Conservation (phyloP, 345 rosid genomes). For the Bruguiera gymnorhiza region DNA sequence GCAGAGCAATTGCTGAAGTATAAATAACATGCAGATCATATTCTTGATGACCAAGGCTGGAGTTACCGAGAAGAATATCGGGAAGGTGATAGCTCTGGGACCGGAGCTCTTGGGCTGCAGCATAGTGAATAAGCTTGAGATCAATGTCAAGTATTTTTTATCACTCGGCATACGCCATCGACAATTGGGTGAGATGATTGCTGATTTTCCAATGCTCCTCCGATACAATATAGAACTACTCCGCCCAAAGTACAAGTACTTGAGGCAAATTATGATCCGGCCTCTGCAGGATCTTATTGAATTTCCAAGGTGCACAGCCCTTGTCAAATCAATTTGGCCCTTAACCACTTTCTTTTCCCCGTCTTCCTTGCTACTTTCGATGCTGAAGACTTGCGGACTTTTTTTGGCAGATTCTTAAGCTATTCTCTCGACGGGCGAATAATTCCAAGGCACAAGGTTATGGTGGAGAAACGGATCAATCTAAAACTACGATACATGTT, state of each 20-base stretch:
- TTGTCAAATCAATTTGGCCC: not conserved
- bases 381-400: slow-evolving; percentile 13
- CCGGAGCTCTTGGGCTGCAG: slow-evolving; percentile 91
- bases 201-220: slow-evolving; percentile 86
- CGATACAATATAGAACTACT: slow-evolving; percentile 66
- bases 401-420: slow-evolving; percentile 72
- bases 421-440: slow-evolving; percentile 78
- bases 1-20: not conserved
- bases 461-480: slow-evolving; percentile 72
- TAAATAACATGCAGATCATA: slow-evolving; percentile 49
- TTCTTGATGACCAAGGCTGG: slow-evolving; percentile 86
- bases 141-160: slow-evolving; percentile 62
- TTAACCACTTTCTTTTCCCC: not conserved
- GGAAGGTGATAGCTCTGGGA: slow-evolving; percentile 71
- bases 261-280: slow-evolving; percentile 79
- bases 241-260: slow-evolving; percentile 74
- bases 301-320: slow-evolving; percentile 65
- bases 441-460: slow-evolving; percentile 67
- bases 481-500: slow-evolving; percentile 78
- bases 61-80: slow-evolving; percentile 64
- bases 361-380: not conserved
- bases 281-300: slow-evolving; percentile 80
- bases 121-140: slow-evolving; percentile 66
- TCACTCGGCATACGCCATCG: slow-evolving; percentile 66
- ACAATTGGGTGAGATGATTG: slow-evolving; percentile 78